These are phyloP conservation scores for Ceriops decandra DNA, from an alignment of 345 rosid genomes.

Conservation along the genomic window DNA sequence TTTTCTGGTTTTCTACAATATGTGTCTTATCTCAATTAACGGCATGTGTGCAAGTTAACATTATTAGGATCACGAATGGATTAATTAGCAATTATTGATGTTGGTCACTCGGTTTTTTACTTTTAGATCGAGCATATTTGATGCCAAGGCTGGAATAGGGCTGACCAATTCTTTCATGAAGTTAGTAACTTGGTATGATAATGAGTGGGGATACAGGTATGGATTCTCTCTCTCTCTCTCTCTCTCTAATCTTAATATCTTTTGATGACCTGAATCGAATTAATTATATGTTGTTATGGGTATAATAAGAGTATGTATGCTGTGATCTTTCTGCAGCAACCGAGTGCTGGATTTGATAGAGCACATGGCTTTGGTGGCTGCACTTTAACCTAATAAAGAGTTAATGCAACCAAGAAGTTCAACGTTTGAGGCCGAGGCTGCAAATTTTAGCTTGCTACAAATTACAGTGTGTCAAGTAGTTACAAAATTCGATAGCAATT, in stretches of 20 bases:
- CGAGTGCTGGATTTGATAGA: constrained; percentile 94
- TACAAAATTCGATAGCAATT: constrained; percentile 8
- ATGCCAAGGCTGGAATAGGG: constrained; percentile 97
- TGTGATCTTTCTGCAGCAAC: constrained; percentile 54
- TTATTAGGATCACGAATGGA: background rate
- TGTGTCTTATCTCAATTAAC: too few relatives aligned
- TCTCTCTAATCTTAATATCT: too few relatives aligned
- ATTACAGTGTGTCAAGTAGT: background rate
- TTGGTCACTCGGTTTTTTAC: constrained; percentile 1
- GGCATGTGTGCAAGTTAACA: too few relatives aligned
- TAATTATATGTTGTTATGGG: background rate
- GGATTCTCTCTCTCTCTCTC: background rate
- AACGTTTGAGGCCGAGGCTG: background rate
- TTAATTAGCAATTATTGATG: background rate
- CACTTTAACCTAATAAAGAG: background rate
- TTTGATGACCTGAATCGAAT: background rate
- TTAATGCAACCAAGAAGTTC: too few relatives aligned
- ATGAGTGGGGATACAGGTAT: constrained; percentile 99
- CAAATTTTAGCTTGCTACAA: constrained; percentile 3
- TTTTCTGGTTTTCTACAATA: too few relatives aligned
- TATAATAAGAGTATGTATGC: background rate
- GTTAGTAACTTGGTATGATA: constrained; percentile 94
- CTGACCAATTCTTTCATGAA: constrained; percentile 76
- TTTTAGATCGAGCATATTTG: constrained; percentile 94
- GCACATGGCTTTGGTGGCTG: constrained; percentile 81